Conservation (phyloP, 352 stramenopile species). For the Globisporangium carolinianum region DNA sequence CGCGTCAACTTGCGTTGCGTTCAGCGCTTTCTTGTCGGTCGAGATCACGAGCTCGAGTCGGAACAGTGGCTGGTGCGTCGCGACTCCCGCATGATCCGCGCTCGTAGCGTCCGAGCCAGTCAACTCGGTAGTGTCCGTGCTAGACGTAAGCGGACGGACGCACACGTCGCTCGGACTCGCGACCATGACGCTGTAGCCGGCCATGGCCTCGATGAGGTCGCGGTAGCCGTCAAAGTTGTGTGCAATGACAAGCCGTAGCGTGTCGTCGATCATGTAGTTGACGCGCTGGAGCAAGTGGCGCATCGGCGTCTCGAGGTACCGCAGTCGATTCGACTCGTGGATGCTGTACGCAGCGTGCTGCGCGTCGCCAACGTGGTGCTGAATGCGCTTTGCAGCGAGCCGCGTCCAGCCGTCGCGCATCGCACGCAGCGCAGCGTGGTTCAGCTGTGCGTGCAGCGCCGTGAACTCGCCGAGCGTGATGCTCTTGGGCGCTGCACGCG, state of each 20-base stretch:
- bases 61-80: constrained; percentile 59
- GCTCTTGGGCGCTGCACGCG: constrained; percentile 37
- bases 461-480: constrained; percentile 72
- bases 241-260: constrained; percentile 49
- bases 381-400: constrained; percentile 64
- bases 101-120: not conserved
- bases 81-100: not conserved
- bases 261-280: constrained; percentile 81
- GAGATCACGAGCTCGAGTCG: constrained; percentile 71
- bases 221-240: constrained; percentile 70
- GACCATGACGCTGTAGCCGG: constrained; percentile 47
- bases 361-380: constrained; percentile 46
- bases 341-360: constrained; percentile 58
- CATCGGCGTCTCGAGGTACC: constrained; percentile 56
- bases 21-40: constrained; percentile 38
- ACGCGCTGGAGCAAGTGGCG: constrained; percentile 62
- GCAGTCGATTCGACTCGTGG: constrained; percentile 51
- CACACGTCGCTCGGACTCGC: constrained; percentile 35
- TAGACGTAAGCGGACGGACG: constrained; percentile 7
- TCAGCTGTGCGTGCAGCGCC: constrained; percentile 61
- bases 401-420: constrained; percentile 80
- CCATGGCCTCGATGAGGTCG: constrained; percentile 62
- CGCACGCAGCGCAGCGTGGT: constrained; percentile 54
- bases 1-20: constrained; percentile 43
- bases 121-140: not conserved